Conservation (phyloP, 225 moss, liverwort and hornwort genomes). For the Pseudisothecium myosuroides region DNA sequence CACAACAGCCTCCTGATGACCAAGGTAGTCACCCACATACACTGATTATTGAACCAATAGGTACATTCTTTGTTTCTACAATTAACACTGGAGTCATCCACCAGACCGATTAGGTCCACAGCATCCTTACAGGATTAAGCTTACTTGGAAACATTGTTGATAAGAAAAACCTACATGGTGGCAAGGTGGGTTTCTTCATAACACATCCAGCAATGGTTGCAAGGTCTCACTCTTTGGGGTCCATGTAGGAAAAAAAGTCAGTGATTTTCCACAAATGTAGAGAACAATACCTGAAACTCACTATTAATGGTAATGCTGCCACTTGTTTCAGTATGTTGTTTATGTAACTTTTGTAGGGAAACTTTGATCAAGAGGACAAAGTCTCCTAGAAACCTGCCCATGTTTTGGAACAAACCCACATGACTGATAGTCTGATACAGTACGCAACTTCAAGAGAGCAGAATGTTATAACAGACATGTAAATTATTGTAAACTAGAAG, state of each 20-base stretch:
- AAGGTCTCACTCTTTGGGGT: not conserved
- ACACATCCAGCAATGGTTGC: not conserved
- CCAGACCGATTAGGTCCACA: not conserved
- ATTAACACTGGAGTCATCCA: not conserved
- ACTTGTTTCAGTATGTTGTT: not conserved
- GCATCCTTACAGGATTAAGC: not conserved
- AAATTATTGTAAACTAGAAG: no score
- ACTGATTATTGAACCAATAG: not conserved
- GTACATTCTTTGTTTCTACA: not conserved
- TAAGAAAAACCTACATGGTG: not conserved
- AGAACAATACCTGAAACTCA: not conserved
- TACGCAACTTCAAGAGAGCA: not conserved
- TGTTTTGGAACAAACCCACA: not conserved
- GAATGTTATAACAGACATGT: not conserved
- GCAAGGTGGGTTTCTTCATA: no score
- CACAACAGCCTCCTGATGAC: accelerated
- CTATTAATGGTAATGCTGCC: no score
- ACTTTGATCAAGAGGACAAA: not conserved
- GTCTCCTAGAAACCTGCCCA: not conserved
- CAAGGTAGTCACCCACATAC: not conserved
- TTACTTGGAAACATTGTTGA: not conserved
- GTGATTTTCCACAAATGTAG: not conserved
- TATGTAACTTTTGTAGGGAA: not conserved
- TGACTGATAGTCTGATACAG: not conserved
- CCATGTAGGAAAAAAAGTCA: no score